A percentile compares a stretch with the other conserved stretches of the same genome.
phyloP scores from a whole-genome alignment of 2,329 filamentous ascomycete genomes.

The Macroventuria anomochaeta region DNA sequence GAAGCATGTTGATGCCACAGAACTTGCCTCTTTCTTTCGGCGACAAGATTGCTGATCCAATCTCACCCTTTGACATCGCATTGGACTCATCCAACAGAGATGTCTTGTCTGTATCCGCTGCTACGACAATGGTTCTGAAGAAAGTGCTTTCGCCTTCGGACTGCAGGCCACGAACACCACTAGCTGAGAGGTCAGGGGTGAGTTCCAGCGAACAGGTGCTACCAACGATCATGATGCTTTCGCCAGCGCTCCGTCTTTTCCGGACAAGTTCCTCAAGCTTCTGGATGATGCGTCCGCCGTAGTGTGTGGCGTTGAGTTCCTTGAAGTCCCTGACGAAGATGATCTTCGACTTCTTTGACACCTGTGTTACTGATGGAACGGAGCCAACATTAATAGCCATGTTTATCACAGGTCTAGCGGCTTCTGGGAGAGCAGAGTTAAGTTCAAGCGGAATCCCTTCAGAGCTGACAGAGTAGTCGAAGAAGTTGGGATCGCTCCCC shows the following conservation, averaged over 20 bases:
- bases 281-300: constrained; percentile 72
- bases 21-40: constrained; percentile 34
- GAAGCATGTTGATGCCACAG: constrained; percentile 66
- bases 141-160: constrained; percentile 43
- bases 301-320: constrained; percentile 72
- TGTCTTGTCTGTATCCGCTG: constrained; percentile 24
- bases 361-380: constrained; percentile 24
- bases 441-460: constrained; percentile 33
- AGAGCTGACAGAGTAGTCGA: constrained; percentile 38
- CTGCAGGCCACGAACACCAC: constrained; percentile 56
- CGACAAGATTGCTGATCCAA: constrained; percentile 17
- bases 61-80: constrained; percentile 14
- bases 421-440: constrained; percentile 29
- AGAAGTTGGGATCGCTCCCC: constrained; percentile 33
- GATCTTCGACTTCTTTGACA: constrained; percentile 62
- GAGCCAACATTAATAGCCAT: constrained; percentile 30
- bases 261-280: constrained; percentile 76
- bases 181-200: constrained; percentile 51
- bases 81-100: constrained; percentile 23
- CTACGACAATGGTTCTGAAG: constrained; percentile 46
- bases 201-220: constrained; percentile 67
- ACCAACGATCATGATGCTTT: constrained; percentile 79
- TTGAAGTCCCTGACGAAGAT: constrained; percentile 82
- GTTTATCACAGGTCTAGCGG: constrained; percentile 20
- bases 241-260: constrained; percentile 72